Evolutionary conservation across 78 protist genomes (phyloP).

Genomic region (Isochrysis galbana): DNA sequence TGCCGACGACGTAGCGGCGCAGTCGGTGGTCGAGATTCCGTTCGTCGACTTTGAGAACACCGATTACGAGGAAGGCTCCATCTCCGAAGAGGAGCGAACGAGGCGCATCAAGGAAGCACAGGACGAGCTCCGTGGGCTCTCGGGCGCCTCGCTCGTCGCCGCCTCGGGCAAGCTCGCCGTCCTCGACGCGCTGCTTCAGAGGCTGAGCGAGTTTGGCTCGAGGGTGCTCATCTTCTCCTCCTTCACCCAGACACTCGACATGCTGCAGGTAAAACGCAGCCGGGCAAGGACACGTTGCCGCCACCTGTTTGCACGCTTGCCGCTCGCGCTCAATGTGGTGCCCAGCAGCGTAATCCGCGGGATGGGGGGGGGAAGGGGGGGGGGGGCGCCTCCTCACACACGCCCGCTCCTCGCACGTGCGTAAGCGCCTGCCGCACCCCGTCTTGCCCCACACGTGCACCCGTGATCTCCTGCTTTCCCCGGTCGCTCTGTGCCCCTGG

Average conservation of each 20-base stretch:
- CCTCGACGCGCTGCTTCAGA: constrained; percentile 88
- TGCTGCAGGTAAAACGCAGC: constrained; percentile 65
- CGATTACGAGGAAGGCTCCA: background rate
- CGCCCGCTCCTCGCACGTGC: too few species aligned
- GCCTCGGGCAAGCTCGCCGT: constrained; percentile 79
- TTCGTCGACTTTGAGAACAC: background rate
- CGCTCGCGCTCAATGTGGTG: too few species aligned
- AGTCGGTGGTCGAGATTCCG: background rate
- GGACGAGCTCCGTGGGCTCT: background rate
- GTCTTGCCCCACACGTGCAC: too few species aligned
- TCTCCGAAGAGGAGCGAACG: background rate
- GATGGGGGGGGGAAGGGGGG: too few species aligned
- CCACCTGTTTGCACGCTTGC: too few species aligned
- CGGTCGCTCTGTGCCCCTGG: too few species aligned
- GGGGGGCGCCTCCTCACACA: too few species aligned
- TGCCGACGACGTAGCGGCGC: too few species aligned
- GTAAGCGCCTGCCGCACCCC: too few species aligned
- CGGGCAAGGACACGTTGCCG: too few species aligned
- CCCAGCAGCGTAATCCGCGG: too few species aligned
- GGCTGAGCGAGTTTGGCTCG: constrained; percentile 64
- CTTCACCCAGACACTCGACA: constrained; percentile 63
- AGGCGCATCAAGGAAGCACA: background rate
- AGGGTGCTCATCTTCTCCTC: constrained; percentile 93
- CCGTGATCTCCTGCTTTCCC: too few species aligned
- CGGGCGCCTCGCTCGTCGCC: constrained; percentile 19